Evolutionary conservation across 2,329 filamentous ascomycete species (phyloP).

Genomic region (Byssoonygena ceratinophila): DNA sequence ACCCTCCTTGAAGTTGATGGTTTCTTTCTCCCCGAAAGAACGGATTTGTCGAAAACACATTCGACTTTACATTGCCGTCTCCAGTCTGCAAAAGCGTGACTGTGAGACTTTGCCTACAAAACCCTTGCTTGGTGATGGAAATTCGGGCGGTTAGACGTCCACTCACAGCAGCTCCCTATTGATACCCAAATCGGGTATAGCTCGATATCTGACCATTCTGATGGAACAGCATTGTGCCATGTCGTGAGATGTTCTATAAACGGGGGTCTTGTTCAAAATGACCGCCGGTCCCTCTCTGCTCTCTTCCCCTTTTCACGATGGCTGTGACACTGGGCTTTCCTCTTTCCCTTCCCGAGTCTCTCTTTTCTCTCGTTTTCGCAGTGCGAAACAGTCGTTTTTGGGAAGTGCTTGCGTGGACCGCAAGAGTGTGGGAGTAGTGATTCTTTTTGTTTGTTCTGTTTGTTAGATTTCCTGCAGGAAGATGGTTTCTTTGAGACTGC

Average conservation of each 20-base stretch:
- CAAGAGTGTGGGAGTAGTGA: background rate
- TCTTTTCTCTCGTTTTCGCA: slow-evolving; percentile 4
- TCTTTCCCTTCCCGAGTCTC: background rate
- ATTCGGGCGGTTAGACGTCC: slow-evolving; percentile 8
- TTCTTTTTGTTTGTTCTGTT: background rate
- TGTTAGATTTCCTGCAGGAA: background rate
- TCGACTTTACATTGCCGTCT: too few relatives aligned
- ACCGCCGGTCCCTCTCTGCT: background rate
- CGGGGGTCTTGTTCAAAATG: background rate
- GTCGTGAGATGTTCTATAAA: background rate
- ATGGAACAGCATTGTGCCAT: background rate
- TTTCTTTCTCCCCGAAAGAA: too few relatives aligned
- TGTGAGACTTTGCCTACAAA: background rate
- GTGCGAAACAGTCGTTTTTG: background rate
- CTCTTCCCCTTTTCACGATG: background rate
- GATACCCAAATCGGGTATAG: slow-evolving; percentile 12
- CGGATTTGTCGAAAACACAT: too few relatives aligned
- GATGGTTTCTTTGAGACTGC: slow-evolving; percentile 4
- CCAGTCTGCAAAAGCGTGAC: background rate
- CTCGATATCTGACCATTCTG: slow-evolving; percentile 1
- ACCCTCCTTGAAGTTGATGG: too few relatives aligned
- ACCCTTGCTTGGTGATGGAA: background rate
- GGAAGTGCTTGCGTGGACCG: slow-evolving; percentile 5
- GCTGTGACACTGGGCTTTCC: background rate
- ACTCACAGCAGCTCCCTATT: slow-evolving; percentile 12